Evolutionary conservation across 1,284 basidiomycete genomes (phyloP).

Genomic region (Ustilago cynodontis): DNA sequence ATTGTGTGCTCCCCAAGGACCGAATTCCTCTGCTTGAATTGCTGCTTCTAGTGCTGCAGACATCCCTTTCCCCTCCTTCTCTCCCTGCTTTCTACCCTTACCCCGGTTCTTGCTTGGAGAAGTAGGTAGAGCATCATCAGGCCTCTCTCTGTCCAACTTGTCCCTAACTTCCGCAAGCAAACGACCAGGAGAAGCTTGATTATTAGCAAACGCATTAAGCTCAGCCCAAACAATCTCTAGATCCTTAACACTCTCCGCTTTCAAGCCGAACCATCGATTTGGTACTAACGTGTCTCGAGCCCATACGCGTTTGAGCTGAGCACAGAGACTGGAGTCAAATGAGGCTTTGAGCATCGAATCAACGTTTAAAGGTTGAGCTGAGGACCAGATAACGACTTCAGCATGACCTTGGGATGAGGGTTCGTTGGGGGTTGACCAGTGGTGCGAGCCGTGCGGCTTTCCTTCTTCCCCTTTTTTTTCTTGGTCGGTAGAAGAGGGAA

Average conservation of each 20-base stretch:
- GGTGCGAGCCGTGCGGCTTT: conserved; percentile 55
- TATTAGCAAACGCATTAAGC: conserved; percentile 66
- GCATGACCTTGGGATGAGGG: conserved; percentile 74
- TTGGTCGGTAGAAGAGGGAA: not conserved
- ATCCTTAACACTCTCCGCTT: conserved; percentile 75
- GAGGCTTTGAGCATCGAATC: conserved; percentile 72
- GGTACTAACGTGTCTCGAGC: conserved; percentile 79
- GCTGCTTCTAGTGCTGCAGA: conserved; percentile 7
- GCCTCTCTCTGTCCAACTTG: conserved; percentile 21
- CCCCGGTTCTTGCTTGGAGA: conserved; percentile 14
- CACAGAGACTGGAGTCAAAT: conserved; percentile 65
- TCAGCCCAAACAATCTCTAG: conserved; percentile 79
- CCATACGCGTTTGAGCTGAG: conserved; percentile 78
- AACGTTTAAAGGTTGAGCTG: conserved; percentile 84
- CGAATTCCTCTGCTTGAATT: conserved; percentile 7
- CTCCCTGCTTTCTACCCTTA: not conserved
- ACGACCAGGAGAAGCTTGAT: not conserved
- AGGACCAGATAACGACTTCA: conserved; percentile 88
- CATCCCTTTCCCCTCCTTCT: conserved; percentile 1
- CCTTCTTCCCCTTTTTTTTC: not conserved
- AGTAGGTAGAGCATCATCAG: conserved; percentile 16
- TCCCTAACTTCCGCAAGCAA: conserved; percentile 45
- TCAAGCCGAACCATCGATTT: conserved; percentile 24
- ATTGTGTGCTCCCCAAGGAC: conserved; percentile 76
- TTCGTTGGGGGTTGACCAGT: conserved; percentile 35